Evolutionary conservation across 495 filamentous ascomycete species (phyloP).

Genomic region (Penicillium turbatum): DNA sequence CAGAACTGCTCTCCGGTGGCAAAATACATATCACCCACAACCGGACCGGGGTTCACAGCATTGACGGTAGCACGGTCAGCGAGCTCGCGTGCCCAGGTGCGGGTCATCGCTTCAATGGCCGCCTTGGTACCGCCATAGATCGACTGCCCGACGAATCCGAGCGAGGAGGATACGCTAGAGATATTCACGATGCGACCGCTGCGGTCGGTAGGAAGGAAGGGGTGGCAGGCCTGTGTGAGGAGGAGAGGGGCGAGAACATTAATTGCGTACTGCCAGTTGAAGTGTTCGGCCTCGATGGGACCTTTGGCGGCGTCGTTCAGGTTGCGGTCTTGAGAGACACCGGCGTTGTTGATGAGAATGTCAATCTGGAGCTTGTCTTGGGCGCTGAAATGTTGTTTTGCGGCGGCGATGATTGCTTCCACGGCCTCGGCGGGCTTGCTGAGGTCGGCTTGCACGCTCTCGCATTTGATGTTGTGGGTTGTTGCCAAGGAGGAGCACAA

Average conservation of each 20-base stretch:
- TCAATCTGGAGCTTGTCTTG: conserved; percentile 65
- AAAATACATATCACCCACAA: conserved; percentile 74
- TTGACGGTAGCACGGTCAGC: conserved; percentile 77
- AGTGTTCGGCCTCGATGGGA: conserved; percentile 51
- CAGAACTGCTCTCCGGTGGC: conserved; percentile 51
- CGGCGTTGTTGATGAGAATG: conserved; percentile 88
- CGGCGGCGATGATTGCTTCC: conserved; percentile 29
- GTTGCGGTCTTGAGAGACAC: conserved; percentile 55
- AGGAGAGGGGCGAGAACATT: conserved; percentile 87
- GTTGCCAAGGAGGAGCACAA: conserved; percentile 43
- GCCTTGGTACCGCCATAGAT: conserved; percentile 90
- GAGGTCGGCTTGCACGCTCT: conserved; percentile 56
- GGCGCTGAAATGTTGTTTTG: conserved; percentile 49
- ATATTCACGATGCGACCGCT: conserved; percentile 78
- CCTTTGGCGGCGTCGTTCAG: conserved; percentile 53
- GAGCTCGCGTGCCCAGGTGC: conserved; percentile 82
- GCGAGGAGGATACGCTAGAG: conserved; percentile 61
- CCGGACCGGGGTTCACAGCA: conserved; percentile 83
- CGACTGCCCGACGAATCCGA: conserved; percentile 66
- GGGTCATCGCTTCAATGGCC: conserved; percentile 86
- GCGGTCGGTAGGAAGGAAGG: conserved; percentile 68
- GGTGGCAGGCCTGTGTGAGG: conserved; percentile 64
- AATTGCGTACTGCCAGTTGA: conserved; percentile 66
- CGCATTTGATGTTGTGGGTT: conserved; percentile 39
- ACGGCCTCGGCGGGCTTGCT: conserved; percentile 39